Base-by-base conservation (phyloP, 1,284 basidiomycete genomes). In the Tilletia walkeri region DNA sequence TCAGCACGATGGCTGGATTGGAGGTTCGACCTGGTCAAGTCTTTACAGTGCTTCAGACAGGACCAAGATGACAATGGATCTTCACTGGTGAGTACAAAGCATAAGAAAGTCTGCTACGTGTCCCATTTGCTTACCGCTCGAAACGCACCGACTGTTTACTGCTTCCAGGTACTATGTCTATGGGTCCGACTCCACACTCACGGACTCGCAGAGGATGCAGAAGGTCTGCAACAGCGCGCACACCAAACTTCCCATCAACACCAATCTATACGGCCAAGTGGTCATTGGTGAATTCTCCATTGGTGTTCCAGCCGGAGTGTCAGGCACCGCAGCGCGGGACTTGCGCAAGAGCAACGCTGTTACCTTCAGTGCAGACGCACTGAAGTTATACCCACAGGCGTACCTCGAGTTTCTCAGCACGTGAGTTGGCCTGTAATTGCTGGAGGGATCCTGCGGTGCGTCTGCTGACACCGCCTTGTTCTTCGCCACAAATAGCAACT, bases 281-380 rank as follows among this genome's bases (percentile, higher is more conserved):
- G 76, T 80, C 24, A 76, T 74, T 0, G 78, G 78, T 63, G 78
- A 80, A 56, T 72, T 70, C 59, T 67, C 69, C 10, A 53, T 76
- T 68, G 77, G 75, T 67, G 77, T 74, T 5, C 78, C 78, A 39
- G 77, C 74, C 53, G 78, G 78, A 9, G 76, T 76, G 12, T 14
- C 14, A 16, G 30, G 36, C 59, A 63, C 30, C 7, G 4, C 59
- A 6, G 59, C 59, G 38, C 59, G 59, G 3, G 16, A 34, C 16
- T 39, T 63, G 59, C 59, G 30, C 30, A 34, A 34, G 16, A 38
- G 34, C 36, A 63, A 63, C 34, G 36, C 34, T 18, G 59, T 63
- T 4, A 10, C 59, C 34, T 63, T 63, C 59, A 36, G 30, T 16
- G 12, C 34, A 3, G 59, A 34, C 36, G 59, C 59, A 10, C 59